phyloP scores from a whole-genome alignment of 1,139 yeast species.

The Suhomyces yuchorum region DNA sequence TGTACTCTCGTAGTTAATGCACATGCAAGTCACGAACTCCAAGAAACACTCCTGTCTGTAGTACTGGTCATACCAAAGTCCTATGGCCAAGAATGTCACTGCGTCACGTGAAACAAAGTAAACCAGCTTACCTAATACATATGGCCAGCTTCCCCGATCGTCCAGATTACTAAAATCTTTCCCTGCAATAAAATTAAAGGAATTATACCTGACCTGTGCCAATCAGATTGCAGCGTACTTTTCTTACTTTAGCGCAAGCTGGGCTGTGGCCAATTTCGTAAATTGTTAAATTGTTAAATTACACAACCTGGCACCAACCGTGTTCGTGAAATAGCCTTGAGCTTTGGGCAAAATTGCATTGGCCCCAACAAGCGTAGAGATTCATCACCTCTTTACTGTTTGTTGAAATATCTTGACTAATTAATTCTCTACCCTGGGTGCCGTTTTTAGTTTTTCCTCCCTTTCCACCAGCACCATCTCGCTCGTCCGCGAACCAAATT shows the following conservation, averaged over 20 bases:
- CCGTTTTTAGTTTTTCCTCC: constrained; percentile 1
- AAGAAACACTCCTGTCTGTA: background rate
- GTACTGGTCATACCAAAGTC: background rate
- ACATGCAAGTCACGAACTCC: background rate
- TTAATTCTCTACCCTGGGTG: background rate
- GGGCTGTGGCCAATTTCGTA: background rate
- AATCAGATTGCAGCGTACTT: background rate
- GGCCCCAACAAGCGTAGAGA: background rate
- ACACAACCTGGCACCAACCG: background rate
- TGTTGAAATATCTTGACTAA: background rate
- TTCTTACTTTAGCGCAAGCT: background rate
- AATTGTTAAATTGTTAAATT: background rate
- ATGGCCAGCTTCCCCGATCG: constrained; percentile 1
- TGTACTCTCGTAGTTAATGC: background rate
- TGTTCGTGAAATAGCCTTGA: background rate
- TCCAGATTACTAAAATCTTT: constrained; percentile 1
- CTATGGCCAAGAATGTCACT: background rate
- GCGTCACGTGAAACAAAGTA: background rate
- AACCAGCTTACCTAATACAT: background rate
- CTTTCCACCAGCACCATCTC: constrained; percentile 6
- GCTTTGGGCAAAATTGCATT: background rate
- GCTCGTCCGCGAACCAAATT: constrained; percentile 7
- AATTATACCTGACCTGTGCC: background rate
- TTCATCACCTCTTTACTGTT: background rate
- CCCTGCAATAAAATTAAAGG: background rate